Base-by-base conservation (phyloP, 305 asterid genomes). In the Solanum hybrid region DNA sequence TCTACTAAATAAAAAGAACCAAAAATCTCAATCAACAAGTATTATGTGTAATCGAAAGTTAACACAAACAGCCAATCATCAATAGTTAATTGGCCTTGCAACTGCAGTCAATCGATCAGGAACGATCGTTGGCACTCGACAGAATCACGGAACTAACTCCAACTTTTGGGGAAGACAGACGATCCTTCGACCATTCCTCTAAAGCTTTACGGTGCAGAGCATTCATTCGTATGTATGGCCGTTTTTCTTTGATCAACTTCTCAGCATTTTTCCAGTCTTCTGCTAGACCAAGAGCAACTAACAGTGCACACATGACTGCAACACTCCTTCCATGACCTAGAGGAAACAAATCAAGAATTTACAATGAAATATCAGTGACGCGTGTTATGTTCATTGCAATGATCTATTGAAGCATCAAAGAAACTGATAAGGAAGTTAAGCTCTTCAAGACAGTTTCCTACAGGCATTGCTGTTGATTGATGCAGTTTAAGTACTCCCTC, bases 281-380 rank as follows among this genome's bases (percentile, higher is more conserved):
- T 75, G 98, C 96, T 28, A 96, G 89, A 28, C 99, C 98, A 71
- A 97, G 97, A 92, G 96, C 98, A 51, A 96, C 99, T 91, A 97
- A 90, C 89, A 97, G 91, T 5, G 99, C 99, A 26, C 99, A 96
- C 96, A 94, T 94, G 51, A 96, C 98, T 11, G 99, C 98, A 81
- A 97, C 98, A 90, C 99, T 97, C 92, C 99, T 93, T 79, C 99
- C 99, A 83, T 96, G 98, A 75, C 99, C 99, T 97, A 46, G 12
- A 51, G 51, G 29, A 61, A 85, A 46, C 34, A 22, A 37, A 35
- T 37, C 39, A 90, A 69, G 82, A 73, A 90, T 73, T 46, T 11
- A 91, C 87, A 82, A 5, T 24, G 24, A 86, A 81, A 11, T 9
- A 80, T 73, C 18, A 35, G 24, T 39, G 39, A 18, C 3, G 16